Percentiles rank a stretch among this genome's conserved stretches.
Evolutionary conservation across 306 rosid species (phyloP).

Genomic region (Gillenia trifoliata): DNA sequence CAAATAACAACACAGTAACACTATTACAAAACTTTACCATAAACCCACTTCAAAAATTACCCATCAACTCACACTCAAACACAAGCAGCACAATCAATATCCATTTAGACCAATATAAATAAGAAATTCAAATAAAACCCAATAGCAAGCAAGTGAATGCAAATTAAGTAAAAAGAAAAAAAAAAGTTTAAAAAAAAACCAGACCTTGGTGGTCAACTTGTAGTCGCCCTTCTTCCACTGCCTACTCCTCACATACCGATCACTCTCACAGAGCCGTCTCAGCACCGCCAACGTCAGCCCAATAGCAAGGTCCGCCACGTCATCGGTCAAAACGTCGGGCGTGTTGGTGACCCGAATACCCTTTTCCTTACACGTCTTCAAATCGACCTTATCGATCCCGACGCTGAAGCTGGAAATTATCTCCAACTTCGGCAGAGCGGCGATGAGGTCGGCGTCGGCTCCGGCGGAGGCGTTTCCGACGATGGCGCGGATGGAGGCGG

Average conservation of each 20-base stretch:
- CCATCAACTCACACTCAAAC: neutral
- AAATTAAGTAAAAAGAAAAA: neutral
- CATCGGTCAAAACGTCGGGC: conserved; percentile 83
- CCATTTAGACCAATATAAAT: neutral
- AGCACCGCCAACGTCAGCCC: conserved; percentile 50
- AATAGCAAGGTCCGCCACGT: conserved; percentile 66
- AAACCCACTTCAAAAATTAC: neutral
- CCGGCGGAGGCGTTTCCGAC: conserved; percentile 40
- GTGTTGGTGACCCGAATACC: conserved; percentile 76
- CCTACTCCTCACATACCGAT: conserved; percentile 60
- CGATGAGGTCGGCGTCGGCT: conserved; percentile 49
- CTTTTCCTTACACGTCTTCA: conserved; percentile 45
- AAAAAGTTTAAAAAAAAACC: neutral
- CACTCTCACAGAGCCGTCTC: conserved; percentile 58
- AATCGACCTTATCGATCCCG: conserved; percentile 69
- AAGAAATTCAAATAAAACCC: neutral
- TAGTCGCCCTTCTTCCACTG: conserved; percentile 66
- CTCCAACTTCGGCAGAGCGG: conserved; percentile 60
- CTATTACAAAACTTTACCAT: neutral
- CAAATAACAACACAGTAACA: neutral
- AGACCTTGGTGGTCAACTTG: conserved; percentile 67
- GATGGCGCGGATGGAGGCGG: conserved; percentile 54
- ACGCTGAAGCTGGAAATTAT: conserved; percentile 70
- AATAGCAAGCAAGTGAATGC: neutral
- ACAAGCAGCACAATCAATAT: neutral